These are phyloP conservation scores for Phalaenopsis equestris DNA, from an alignment of 106 monocot species.

Conservation along the genomic window DNA sequence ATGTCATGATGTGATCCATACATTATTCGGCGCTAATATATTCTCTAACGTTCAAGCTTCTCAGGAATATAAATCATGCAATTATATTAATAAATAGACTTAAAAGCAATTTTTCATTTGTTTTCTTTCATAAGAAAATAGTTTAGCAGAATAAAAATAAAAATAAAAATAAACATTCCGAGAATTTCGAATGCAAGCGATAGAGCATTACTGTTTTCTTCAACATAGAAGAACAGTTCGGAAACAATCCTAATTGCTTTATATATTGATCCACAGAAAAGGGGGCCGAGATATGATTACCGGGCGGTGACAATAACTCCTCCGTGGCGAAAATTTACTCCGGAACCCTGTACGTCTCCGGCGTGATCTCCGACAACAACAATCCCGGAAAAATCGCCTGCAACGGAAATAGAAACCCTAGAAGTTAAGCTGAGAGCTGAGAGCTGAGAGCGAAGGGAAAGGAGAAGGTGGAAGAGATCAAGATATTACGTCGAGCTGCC, in stretches of 20 bases:
- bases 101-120: too few relatives aligned
- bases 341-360: constrained; percentile 15
- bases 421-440: background rate
- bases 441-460: background rate
- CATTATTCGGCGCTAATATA: too few relatives aligned
- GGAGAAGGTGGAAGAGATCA: background rate
- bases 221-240: background rate
- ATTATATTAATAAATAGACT: too few relatives aligned
- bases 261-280: background rate
- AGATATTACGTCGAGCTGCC: constrained; percentile 35
- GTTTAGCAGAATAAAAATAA: too few relatives aligned
- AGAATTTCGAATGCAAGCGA: background rate
- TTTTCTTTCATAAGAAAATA: background rate
- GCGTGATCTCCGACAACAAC: constrained; percentile 17
- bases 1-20: too few relatives aligned
- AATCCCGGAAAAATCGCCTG: constrained; percentile 15
- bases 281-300: background rate
- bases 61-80: too few relatives aligned
- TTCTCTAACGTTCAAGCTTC: too few relatives aligned
- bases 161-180: background rate
- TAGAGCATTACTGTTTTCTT: background rate
- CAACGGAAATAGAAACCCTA: background rate
- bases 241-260: background rate
- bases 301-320: background rate
- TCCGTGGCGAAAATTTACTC: background rate